Base-by-base conservation (phyloP, 257 asterid species). In the Knoxia roxburghii region DNA sequence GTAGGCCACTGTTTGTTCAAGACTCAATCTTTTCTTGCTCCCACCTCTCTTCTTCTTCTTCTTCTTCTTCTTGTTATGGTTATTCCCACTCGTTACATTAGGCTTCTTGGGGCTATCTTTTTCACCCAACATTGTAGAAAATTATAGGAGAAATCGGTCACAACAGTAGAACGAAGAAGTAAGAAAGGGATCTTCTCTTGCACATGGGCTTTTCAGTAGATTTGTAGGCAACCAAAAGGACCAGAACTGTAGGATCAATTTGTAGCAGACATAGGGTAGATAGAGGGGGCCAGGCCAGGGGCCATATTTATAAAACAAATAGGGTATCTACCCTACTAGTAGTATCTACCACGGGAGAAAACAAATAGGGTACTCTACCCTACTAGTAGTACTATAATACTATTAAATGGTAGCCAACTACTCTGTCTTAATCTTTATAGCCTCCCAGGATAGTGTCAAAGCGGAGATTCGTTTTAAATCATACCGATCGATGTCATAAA, bases 11-110 rank as follows among this genome's bases (percentile, higher is more conserved):
- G 96, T 87, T 69, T 94, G 96, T 78, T 94, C 99, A 37, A 73
- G 72, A 53, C 88, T 88, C 95, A 90, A 72, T 68, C 77, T 94
- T 85, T 89, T 90, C 80, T 88, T 94, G 11, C 89, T 83, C 64
- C 96, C 99, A 21, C 97, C 97, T 71, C 96, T 85, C 89, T 94
- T 94, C 82, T 83, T 90, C 69, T 93, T 93, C 88, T 89, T 91
- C 79, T 83, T 87, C 51, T 86, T 85, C 20, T 55, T 70, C 0
- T 29, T 69, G 29, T 64, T 60, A 20, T 17, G 50, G 32, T 32
- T 64, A 37, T 29, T 55, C 32, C 27, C 57, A 33, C n/a, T 64
- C 72, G 63, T 63, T 76, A 37, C 65, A 30, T 61, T 66, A 49
- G 82, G 61, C 71, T 77, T 83, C 77, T 75, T 76, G 12, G 81